These are phyloP conservation scores for Melampsora americana DNA, from an alignment of 1,284 basidiomycete genomes.

Conservation along the genomic window DNA sequence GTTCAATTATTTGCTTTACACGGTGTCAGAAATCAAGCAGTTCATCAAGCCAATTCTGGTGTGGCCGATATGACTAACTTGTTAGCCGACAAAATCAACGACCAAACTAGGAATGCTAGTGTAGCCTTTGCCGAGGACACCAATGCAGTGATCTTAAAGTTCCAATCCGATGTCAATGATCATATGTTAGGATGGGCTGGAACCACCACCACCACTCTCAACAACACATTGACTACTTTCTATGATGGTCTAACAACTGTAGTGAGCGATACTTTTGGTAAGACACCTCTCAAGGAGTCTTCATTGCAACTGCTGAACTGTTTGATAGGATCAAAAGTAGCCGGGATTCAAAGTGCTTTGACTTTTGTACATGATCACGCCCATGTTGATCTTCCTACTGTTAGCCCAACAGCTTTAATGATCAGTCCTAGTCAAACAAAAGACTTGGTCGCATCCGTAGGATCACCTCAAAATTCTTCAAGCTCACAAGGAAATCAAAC, in stretches of 20 bases:
- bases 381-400: constrained; percentile 33
- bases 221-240: constrained; percentile 39
- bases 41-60: constrained; percentile 30
- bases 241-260: constrained; percentile 39
- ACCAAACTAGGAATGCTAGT: constrained; percentile 25
- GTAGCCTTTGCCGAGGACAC: constrained; percentile 32
- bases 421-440: constrained; percentile 26
- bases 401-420: constrained; percentile 28
- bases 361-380: constrained; percentile 41
- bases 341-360: constrained; percentile 29
- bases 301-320: constrained; percentile 28
- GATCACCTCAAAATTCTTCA: neutral
- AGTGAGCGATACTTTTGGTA: constrained; percentile 29
- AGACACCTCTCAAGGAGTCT: constrained; percentile 24
- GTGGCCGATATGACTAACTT: constrained; percentile 21
- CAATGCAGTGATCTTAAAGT: constrained; percentile 34
- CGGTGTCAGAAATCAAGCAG: constrained; percentile 17
- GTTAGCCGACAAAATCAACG: constrained; percentile 32
- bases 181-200: constrained; percentile 43
- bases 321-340: constrained; percentile 36
- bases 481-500: constrained; percentile 9
- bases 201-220: constrained; percentile 30
- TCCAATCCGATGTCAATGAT: constrained; percentile 36
- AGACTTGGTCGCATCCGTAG: constrained; percentile 21
- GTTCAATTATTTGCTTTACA: constrained; percentile 26